These are phyloP conservation scores for Candida insectorum DNA, from an alignment of 805 yeast genomes.

Conservation along the genomic window DNA sequence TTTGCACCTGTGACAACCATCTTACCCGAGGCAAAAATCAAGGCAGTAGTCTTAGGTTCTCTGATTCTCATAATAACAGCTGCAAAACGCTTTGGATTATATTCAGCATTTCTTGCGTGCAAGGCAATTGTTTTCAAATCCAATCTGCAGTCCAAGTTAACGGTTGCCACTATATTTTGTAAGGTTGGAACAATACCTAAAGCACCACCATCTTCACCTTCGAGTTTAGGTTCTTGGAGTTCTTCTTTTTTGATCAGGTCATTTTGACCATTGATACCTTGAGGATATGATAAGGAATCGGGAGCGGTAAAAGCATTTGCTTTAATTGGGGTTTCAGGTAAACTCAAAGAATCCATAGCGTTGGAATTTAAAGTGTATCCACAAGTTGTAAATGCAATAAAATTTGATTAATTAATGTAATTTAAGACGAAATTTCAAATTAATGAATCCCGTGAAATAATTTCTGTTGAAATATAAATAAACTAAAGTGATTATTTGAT, in stretches of 20 bases:
- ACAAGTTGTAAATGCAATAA: background rate
- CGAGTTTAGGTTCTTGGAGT: constrained; percentile 37
- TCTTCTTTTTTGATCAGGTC: constrained; percentile 14
- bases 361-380: background rate
- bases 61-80: constrained; percentile 99
- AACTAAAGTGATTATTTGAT: too few relatives aligned
- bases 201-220: constrained; percentile 66
- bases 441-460: constrained; percentile 49
- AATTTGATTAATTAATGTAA: constrained; percentile 1
- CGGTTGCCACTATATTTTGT: constrained; percentile 97
- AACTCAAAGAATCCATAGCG: constrained; percentile 65
- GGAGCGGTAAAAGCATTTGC: constrained; percentile 72
- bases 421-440: constrained; percentile 39
- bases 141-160: constrained; percentile 90
- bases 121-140: constrained; percentile 96
- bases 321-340: constrained; percentile 75
- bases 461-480: too few relatives aligned
- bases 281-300: constrained; percentile 61
- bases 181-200: constrained; percentile 96
- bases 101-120: constrained; percentile 98
- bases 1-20: constrained; percentile 99
- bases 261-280: constrained; percentile 30
- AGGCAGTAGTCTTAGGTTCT: constrained; percentile 97
- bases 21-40: constrained; percentile 97
- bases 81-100: constrained; percentile 97